Base-by-base conservation (phyloP, 148 eudicot species). In the Euryodendron excelsum region DNA sequence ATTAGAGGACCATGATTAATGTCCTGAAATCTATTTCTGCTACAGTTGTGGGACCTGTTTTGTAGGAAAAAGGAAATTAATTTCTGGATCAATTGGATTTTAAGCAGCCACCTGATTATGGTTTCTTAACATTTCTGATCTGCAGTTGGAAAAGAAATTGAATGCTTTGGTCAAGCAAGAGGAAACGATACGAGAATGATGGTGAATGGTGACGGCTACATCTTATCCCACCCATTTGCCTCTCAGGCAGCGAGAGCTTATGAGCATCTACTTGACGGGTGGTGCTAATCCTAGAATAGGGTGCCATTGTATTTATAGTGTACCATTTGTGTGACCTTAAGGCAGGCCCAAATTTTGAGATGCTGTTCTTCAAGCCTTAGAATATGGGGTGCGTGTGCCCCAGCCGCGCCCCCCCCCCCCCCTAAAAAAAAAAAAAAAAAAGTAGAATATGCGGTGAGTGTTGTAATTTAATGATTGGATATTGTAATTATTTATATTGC, bases 91-190 rank as follows among this genome's bases (percentile, higher is more conserved):
- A 9, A 2, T 21, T 15, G 7, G n/a, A 8, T 47, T 66, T 15
- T 36, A 0, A n/a, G 31, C 44, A 48, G 60, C 41, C 30, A 50
- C 60, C 60, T 71, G 56, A 70, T 58, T 15, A 17, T 25, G 60
- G 34, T 15, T 27, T 31, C 20, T 18, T 66, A n/a, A n/a, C n/a
- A n/a, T 6, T 77, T 63, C 33, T 27, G 59, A 7, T 69, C 77
- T 84, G 84, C 92, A 89, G 92, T 78, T 89, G 84, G 92, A 86
- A 73, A 86, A 80, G 77, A 85, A 79, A 72, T 36, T 88, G 77
- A 83, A 82, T 48, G 13, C 75, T 60, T 33, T 78, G 72, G 73
- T 63, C 20, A 88, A 73, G 84, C 85, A 74, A 79, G 77, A 84
- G 28, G 79, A 84, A 39, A 77, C 14, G 53, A 84, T 45, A 39